Percentiles rank a stretch among this genome's conserved stretches.
These are phyloP conservation scores for Eucalyptus pauciflora DNA, from an alignment of 345 rosid species.

Conservation along the genomic window DNA sequence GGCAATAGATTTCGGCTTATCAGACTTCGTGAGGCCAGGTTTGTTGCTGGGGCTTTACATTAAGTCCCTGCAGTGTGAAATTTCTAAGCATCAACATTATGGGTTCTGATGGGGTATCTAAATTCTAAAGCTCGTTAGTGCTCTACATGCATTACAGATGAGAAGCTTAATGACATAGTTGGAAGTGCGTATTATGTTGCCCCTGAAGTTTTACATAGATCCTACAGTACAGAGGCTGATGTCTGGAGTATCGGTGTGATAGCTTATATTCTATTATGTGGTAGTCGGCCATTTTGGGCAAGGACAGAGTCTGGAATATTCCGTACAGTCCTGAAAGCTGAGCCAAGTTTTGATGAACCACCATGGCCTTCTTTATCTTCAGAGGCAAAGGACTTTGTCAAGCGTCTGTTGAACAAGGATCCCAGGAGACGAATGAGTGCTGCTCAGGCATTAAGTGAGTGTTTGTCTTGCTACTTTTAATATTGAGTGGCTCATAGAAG, in stretches of 20 bases:
- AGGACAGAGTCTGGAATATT: constrained; percentile 93
- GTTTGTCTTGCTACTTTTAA: constrained; percentile 1
- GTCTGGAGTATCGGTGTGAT: constrained; percentile 97
- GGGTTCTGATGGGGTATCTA: not conserved
- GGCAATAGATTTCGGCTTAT: constrained; percentile 92
- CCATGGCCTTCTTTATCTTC: constrained; percentile 89
- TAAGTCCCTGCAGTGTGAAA: not conserved
- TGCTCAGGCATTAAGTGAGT: constrained; percentile 87
- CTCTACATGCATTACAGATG: constrained; percentile 30
- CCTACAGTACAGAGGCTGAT: constrained; percentile 92
- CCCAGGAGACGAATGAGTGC: constrained; percentile 90
- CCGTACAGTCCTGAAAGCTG: constrained; percentile 82
- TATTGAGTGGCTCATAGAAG: not conserved
- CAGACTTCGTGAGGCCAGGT: constrained; percentile 99
- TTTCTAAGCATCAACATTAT: not conserved
- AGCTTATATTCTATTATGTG: constrained; percentile 86
- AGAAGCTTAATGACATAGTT: constrained; percentile 90
- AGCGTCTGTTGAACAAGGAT: constrained; percentile 67
- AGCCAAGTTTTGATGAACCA: constrained; percentile 74
- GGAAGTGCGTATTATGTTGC: constrained; percentile 97
- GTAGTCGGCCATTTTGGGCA: constrained; percentile 99
- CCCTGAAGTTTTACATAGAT: constrained; percentile 95
- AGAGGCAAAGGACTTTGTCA: constrained; percentile 88
- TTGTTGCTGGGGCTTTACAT: not conserved
- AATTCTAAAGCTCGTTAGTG: not conserved